phyloP scores from a whole-genome alignment of 257 asterid genomes.

The Ehretia macrophylla region DNA sequence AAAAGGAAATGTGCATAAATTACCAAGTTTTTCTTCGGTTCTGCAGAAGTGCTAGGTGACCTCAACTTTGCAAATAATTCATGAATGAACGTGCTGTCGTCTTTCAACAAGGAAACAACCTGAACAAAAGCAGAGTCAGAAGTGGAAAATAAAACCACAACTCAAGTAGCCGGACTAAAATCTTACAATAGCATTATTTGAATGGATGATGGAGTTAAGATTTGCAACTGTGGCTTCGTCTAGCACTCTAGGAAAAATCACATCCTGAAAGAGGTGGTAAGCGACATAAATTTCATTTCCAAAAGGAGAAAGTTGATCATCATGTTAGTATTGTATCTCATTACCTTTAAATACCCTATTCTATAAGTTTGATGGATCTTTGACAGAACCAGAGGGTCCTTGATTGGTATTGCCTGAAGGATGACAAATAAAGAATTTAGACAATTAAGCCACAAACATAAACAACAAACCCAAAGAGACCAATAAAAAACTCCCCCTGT shows the following conservation, averaged over 20 bases:
- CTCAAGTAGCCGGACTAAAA: slow-evolving; percentile 9
- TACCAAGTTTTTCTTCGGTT: slow-evolving; percentile 80
- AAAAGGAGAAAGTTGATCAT: slow-evolving; percentile 8
- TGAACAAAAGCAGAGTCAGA: slow-evolving; percentile 26
- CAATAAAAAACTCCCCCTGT: slow-evolving; percentile 1
- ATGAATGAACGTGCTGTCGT: slow-evolving; percentile 72
- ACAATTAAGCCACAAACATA: background rate
- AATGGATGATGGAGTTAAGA: slow-evolving; percentile 70
- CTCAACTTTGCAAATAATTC: slow-evolving; percentile 83
- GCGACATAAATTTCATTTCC: slow-evolving; percentile 19
- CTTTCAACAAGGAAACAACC: slow-evolving; percentile 89
- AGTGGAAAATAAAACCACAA: slow-evolving; percentile 8
- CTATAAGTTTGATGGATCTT: slow-evolving; percentile 95
- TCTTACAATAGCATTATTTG: slow-evolving; percentile 86
- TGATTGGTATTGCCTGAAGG: slow-evolving; percentile 77
- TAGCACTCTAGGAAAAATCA: slow-evolving; percentile 67
- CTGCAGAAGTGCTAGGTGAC: slow-evolving; percentile 52
- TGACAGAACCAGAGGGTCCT: slow-evolving; percentile 69
- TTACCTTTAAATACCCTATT: slow-evolving; percentile 89
- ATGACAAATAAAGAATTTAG: slow-evolving; percentile 17
- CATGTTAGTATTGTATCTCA: background rate
- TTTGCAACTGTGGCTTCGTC: slow-evolving; percentile 71
- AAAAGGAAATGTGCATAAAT: background rate
- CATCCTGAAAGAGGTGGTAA: slow-evolving; percentile 61
- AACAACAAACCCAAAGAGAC: background rate